A percentile compares a stretch with the other conserved stretches of the same genome.
These are phyloP conservation scores for Geotrichum cucujoidarum DNA, from an alignment of 1,139 yeast species.

Conservation along the genomic window DNA sequence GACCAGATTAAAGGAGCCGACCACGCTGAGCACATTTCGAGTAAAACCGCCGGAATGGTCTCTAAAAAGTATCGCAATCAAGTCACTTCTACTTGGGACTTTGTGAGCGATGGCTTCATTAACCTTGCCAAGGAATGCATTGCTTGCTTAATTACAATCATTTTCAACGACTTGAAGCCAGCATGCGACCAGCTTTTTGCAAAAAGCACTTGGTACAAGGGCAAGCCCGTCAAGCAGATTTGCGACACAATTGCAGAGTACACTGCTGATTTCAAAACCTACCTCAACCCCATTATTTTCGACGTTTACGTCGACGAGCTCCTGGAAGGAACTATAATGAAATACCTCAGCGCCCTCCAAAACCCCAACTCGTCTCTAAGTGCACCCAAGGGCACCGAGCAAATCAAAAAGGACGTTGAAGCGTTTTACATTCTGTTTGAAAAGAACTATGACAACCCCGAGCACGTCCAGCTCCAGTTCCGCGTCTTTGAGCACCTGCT, in stretches of 20 bases:
- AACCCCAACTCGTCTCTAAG: conserved; percentile 41
- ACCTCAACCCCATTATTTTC: conserved; percentile 47
- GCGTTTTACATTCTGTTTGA: conserved; percentile 59
- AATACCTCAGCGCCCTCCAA: conserved; percentile 47
- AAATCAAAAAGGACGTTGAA: conserved; percentile 61
- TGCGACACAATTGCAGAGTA: conserved; percentile 74
- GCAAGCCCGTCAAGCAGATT: conserved; percentile 52
- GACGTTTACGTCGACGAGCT: conserved; percentile 51
- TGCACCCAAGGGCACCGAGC: conserved; percentile 53
- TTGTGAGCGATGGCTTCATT: conserved; percentile 69
- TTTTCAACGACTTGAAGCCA: conserved; percentile 60
- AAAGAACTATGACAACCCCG: conserved; percentile 40
- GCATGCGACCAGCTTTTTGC: conserved; percentile 47
- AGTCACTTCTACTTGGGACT: conserved; percentile 55
- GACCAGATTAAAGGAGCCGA: conserved; percentile 85
- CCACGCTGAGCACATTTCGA: conserved; percentile 67
- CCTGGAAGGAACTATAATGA: conserved; percentile 46
- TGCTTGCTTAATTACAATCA: conserved; percentile 57
- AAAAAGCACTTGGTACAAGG: conserved; percentile 39
- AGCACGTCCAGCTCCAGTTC: conserved; percentile 46
- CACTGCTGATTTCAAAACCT: conserved; percentile 53
- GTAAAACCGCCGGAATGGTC: conserved; percentile 60
- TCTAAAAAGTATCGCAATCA: conserved; percentile 56
- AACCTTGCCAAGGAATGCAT: conserved; percentile 69
- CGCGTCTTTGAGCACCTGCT: conserved; percentile 67